phyloP scores from a whole-genome alignment of 2,329 filamentous ascomycete species.

The Colletotrichum sansevieriae region DNA sequence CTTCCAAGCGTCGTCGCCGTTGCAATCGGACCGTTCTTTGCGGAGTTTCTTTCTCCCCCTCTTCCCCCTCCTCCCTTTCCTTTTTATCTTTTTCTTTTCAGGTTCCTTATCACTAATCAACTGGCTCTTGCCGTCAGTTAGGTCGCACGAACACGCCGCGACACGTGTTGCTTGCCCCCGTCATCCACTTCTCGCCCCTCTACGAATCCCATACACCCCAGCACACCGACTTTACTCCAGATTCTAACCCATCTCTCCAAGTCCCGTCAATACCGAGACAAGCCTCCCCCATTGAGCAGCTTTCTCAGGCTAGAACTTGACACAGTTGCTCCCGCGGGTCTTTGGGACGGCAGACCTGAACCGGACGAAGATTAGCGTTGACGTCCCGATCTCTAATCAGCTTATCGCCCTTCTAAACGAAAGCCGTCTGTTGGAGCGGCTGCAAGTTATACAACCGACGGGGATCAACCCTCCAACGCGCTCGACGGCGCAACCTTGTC shows the following conservation, averaged over 20 bases:
- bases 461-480: no score
- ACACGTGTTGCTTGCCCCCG: constrained; percentile 10
- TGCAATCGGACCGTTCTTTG: constrained; percentile 13
- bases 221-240: constrained; percentile 28
- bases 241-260: not conserved
- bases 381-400: constrained; percentile 11
- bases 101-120: no score
- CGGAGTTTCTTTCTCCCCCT: constrained; percentile 24
- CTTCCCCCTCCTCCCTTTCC: no score
- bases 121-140: constrained; percentile 9
- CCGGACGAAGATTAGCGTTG: constrained; percentile 20
- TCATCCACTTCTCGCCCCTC: not conserved
- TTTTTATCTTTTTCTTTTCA: not conserved
- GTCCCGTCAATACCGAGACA: constrained; percentile 10
- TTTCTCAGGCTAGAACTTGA: not conserved
- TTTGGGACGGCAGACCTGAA: not conserved
- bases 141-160: constrained; percentile 16
- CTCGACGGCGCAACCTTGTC: no score
- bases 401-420: not conserved
- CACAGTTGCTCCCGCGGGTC: constrained; percentile 3
- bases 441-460: constrained; percentile 26
- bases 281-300: not conserved
- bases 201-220: not conserved
- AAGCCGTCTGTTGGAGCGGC: constrained; percentile 32
- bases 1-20: not conserved